These are phyloP conservation scores for Aegilops tauschii DNA, from an alignment of 176 grass and related monocot genomes.

Conservation along the genomic window DNA sequence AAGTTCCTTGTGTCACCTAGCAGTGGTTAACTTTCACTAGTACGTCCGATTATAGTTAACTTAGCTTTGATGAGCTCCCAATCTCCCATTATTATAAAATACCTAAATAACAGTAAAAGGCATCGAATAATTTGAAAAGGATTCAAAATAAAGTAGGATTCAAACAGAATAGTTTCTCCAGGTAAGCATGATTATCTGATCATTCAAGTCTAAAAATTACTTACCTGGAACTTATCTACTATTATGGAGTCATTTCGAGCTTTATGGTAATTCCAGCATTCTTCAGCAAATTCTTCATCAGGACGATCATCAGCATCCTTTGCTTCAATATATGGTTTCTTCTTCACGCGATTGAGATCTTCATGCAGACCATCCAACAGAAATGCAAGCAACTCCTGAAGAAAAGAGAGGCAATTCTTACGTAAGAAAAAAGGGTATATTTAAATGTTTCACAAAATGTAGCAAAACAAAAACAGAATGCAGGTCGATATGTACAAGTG, in stretches of 20 bases:
- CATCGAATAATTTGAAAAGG: neutral
- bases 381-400: conserved; percentile 94
- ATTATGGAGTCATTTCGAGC: conserved; percentile 98
- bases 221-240: conserved; percentile 96
- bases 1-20: neutral
- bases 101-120: neutral
- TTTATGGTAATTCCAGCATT: conserved; percentile 93
- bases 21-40: neutral
- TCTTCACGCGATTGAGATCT: conserved; percentile 98
- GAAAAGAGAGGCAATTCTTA: neutral
- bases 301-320: conserved; percentile 83
- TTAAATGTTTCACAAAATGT: neutral
- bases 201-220: neutral
- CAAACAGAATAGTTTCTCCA: conserved; percentile 2
- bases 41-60: neutral
- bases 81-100: neutral
- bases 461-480: neutral
- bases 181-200: neutral
- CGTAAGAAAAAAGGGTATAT: neutral
- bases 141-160: neutral
- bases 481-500: neutral
- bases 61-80: neutral
- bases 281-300: conserved; percentile 85
- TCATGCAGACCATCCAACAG: conserved; percentile 97
- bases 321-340: conserved; percentile 97